Conservation (phyloP, 345 rosid genomes). For the Melastoma malabathricum region DNA sequence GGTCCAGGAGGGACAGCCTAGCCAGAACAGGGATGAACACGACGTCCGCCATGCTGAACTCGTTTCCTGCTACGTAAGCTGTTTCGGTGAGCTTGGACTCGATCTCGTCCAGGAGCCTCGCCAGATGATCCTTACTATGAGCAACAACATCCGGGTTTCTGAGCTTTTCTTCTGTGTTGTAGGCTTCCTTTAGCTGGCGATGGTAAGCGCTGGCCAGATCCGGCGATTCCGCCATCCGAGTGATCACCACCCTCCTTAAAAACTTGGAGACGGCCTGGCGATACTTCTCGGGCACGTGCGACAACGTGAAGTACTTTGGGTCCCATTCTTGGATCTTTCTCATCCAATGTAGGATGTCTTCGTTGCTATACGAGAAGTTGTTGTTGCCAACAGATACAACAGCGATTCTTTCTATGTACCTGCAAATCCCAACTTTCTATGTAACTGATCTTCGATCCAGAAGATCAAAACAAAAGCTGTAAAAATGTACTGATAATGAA, state of each 20-base stretch:
- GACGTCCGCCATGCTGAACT: slow-evolving; percentile 79
- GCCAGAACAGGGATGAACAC: slow-evolving; percentile 62
- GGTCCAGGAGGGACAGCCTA: slow-evolving; percentile 43
- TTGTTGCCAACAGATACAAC: slow-evolving; percentile 38
- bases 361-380: slow-evolving; percentile 24
- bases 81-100: slow-evolving; percentile 43
- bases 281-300: slow-evolving; percentile 46
- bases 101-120: slow-evolving; percentile 51
- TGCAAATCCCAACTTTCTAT: slow-evolving; percentile 16
- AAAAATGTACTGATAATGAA: neutral
- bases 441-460: neutral
- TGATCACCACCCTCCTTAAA: slow-evolving; percentile 58
- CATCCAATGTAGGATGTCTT: slow-evolving; percentile 63
- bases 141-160: slow-evolving; percentile 29
- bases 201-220: slow-evolving; percentile 84
- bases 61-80: slow-evolving; percentile 48
- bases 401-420: slow-evolving; percentile 72
- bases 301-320: slow-evolving; percentile 60
- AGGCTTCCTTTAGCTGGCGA: slow-evolving; percentile 53
- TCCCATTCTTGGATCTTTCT: slow-evolving; percentile 61
- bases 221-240: slow-evolving; percentile 76
- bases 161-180: slow-evolving; percentile 59
- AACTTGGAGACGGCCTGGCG: slow-evolving; percentile 53
- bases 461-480: neutral
- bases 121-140: slow-evolving; percentile 48